Evolutionary conservation across 2,329 filamentous ascomycete species (phyloP).

Genomic region (Rhinocladiella similis): DNA sequence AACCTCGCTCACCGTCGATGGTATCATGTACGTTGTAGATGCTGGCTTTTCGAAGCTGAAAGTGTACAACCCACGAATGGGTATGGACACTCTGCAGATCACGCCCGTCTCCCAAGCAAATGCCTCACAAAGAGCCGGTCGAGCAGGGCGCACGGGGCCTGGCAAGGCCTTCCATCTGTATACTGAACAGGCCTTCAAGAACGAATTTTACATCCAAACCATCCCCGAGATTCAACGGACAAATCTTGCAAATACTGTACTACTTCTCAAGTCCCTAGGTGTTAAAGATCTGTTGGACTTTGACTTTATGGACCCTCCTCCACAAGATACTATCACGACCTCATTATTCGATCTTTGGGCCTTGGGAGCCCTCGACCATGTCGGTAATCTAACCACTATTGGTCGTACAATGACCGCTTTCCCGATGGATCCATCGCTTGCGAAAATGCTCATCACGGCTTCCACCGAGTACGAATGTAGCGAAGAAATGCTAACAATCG

Average conservation of each 20-base stretch:
- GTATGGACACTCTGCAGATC: slow-evolving; percentile 98
- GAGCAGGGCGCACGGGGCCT: slow-evolving; percentile 89
- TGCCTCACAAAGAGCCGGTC: slow-evolving; percentile 86
- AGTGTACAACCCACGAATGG: slow-evolving; percentile 98
- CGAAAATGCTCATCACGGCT: slow-evolving; percentile 91
- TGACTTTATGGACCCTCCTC: slow-evolving; percentile 97
- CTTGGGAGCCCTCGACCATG: slow-evolving; percentile 86
- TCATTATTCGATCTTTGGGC: slow-evolving; percentile 98
- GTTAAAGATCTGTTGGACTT: slow-evolving; percentile 93
- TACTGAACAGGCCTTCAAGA: slow-evolving; percentile 91
- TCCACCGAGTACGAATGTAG: slow-evolving; percentile 87
- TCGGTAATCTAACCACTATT: slow-evolving; percentile 84
- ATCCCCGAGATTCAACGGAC: slow-evolving; percentile 98
- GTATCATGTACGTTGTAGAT: slow-evolving; percentile 99
- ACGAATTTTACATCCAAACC: slow-evolving; percentile 94
- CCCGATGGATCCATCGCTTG: slow-evolving; percentile 94
- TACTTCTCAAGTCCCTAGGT: slow-evolving; percentile 84
- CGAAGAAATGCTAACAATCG: slow-evolving; percentile 97
- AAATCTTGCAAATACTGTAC: slow-evolving; percentile 79
- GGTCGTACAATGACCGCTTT: slow-evolving; percentile 95
- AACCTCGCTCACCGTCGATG: slow-evolving; percentile 95
- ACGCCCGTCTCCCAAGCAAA: slow-evolving; percentile 98
- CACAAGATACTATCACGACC: slow-evolving; percentile 95
- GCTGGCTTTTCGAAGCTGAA: slow-evolving; percentile 96
- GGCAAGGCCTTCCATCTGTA: slow-evolving; percentile 94